Evolutionary conservation across 208 protist species (phyloP), one percentile per base, ranked within the genome.

Genomic region (Leishmania turanica): DNA sequence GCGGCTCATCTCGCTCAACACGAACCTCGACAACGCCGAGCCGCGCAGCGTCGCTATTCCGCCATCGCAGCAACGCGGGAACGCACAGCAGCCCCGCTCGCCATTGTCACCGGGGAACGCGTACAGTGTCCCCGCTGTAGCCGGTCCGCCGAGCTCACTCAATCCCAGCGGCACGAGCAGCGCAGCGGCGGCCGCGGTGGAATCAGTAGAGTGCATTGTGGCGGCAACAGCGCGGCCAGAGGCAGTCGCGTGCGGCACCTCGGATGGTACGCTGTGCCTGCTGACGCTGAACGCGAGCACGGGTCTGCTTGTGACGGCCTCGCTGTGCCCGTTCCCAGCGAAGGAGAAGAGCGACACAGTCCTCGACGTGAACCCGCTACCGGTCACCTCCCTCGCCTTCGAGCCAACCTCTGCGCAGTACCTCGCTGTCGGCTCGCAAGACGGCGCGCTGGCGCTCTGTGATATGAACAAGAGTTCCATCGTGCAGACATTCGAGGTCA

Each of bases 1-100:
- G 0, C 90, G 89, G 21, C 42, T 97, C 19, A 88, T 96, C 71
- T 96, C 95, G 34, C 80, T 92, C 21, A 98, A 96, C 85, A 91
- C 90, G 37, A 91, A 90, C 60, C 85, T 92, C 53, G 89, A 92
- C 2, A 53, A 85, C 66, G 80, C 84, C 24, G 91, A 92, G 82
- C 89, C 89, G 49, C 75, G 60, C 69, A 78, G 66, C 71, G 87
- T 91, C 9, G 75, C 37, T 19, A 84, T 92, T 27, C 91, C 91
- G 11, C 49, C 81, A 21, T 79, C 80, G 56, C 81, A 84, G 78
- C 73, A 80, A 15, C 82, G 34, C 78, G 81, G 56, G 73, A 64
- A 15, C 80, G 65, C 31, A 40, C 82, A 87, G 72, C 53, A 51
- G 17, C 75, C 84, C 27, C 60, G 45, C 47, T 78, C 75, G 27